Conservation (phyloP, 164 flowering plant genomes). For the Aristolochia fimbriata region DNA sequence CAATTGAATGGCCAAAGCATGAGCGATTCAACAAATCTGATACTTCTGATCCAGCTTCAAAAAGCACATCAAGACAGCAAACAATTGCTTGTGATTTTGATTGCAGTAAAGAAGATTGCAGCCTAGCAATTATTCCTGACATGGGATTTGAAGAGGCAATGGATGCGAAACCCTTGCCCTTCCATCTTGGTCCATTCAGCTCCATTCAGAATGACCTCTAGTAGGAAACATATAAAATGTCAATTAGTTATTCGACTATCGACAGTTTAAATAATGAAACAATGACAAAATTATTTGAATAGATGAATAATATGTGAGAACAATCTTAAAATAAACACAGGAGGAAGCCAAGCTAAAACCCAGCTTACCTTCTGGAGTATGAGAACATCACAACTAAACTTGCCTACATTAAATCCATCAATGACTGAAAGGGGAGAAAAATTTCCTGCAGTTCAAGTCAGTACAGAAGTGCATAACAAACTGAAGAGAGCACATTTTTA, state of each 20-base stretch:
- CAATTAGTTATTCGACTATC: background rate
- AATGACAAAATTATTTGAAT: too few species aligned
- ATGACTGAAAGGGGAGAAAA: too few species aligned
- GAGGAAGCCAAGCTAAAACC: too few species aligned
- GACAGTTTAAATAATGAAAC: too few species aligned
- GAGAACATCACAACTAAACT: too few species aligned
- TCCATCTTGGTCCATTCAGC: slow-evolving; percentile 62
- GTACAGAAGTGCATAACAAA: too few species aligned
- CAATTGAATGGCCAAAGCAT: slow-evolving; percentile 47
- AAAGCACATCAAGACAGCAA: slow-evolving; percentile 39
- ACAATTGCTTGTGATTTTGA: slow-evolving; percentile 43
- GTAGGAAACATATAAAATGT: background rate
- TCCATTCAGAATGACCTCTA: background rate
- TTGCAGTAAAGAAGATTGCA: slow-evolving; percentile 28
- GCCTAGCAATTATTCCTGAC: slow-evolving; percentile 41
- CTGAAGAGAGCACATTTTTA: too few species aligned
- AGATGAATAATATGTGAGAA: too few species aligned
- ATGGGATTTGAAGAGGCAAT: slow-evolving; percentile 59
- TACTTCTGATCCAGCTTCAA: slow-evolving; percentile 32
- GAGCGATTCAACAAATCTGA: slow-evolving; percentile 35
- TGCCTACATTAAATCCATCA: too few species aligned
- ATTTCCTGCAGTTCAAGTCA: too few species aligned
- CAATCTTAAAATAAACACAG: too few species aligned
- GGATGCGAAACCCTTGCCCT: slow-evolving; percentile 45
- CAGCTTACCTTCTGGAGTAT: too few species aligned